Base-by-base conservation (phyloP, 371 early-diverging fungal species). In the Fennellomyces sp. region DNA sequence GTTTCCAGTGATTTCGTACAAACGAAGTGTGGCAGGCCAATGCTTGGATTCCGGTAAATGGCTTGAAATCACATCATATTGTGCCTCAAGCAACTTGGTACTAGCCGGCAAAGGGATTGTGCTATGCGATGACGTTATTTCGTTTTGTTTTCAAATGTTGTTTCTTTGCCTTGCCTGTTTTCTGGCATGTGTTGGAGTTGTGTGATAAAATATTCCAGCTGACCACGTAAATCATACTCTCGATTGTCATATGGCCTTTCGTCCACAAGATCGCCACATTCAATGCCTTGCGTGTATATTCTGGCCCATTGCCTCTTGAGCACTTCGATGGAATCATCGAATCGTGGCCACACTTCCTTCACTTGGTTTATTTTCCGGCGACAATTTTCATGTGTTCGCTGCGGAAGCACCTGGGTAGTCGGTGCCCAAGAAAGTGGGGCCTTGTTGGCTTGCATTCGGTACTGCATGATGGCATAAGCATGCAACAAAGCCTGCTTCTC, bases 131-230 rank as follows among this genome's bases (percentile, higher is more conserved):
- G 6, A 27, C 27, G 2, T 51, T n/a, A 39, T 13, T 56, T 41
- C 27, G 25, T 41, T 3, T 30, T 10, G 13, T 23, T 6, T 52
- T 27, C 39, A 38, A 19, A 8, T 25, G 2, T 41, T 33, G 17
- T 39, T 19, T 8, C 17, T n/a, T n/a, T n/a, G n/a, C 15, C 39
- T 1, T 29, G 17, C 60, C 28, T 25, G 5, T 52, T 33, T 7
- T 60, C 12, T 3, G 52, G 42, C n/a, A 12, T 13, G 5, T 47
- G n/a, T 13, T 49, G 48, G 3, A 60, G 19, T n/a, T 50, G 28
- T 6, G n/a, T 23, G 5, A 68, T 25, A 51, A 68, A 68, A 27
- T 63, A 60, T 21, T 63, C 60, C 15, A 68, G 38, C n/a, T 63
- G 51, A 12, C 52, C 60, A 19, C 30, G 21, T 11, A 68, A 25